Evolutionary conservation across 495 filamentous ascomycete species (phyloP).

Genomic region (Aspergillus nidulans): DNA sequence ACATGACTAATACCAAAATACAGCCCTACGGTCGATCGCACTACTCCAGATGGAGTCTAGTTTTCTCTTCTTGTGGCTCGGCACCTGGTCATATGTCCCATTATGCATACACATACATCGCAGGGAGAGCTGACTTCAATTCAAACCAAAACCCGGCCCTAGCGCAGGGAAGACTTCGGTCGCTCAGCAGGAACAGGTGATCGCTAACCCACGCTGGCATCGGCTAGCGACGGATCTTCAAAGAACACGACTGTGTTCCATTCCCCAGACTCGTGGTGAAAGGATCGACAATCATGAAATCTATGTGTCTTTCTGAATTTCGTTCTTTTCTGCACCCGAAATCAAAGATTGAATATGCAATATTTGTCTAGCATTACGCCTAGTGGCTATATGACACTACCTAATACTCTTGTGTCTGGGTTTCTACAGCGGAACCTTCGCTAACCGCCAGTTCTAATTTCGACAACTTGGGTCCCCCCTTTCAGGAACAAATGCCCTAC

Average conservation of each 20-base stretch:
- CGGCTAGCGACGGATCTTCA: slow-evolving; percentile 1
- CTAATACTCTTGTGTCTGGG: not conserved
- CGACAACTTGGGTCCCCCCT: too few relatives aligned
- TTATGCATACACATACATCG: not conserved
- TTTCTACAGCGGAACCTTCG: not conserved
- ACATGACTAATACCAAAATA: slow-evolving; percentile 2
- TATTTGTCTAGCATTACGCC: too few relatives aligned
- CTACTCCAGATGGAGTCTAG: slow-evolving; percentile 2
- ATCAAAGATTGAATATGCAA: too few relatives aligned
- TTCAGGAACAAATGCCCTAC: too few relatives aligned
- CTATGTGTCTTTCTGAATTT: not conserved
- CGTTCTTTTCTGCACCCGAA: not conserved
- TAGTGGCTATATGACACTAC: too few relatives aligned
- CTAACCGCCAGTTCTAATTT: not conserved
- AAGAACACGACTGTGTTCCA: not conserved
- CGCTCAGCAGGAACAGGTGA: slow-evolving; percentile 8
- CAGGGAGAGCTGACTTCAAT: not conserved
- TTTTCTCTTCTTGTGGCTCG: not conserved
- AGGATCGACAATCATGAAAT: not conserved
- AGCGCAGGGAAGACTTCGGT: not conserved
- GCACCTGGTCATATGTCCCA: not conserved
- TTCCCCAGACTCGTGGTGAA: not conserved
- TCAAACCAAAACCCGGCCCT: not conserved
- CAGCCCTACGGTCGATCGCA: slow-evolving; percentile 46
- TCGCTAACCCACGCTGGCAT: not conserved